Evolutionary conservation across 208 protist genomes (phyloP).

Genomic region (Phytomonas sp.): DNA sequence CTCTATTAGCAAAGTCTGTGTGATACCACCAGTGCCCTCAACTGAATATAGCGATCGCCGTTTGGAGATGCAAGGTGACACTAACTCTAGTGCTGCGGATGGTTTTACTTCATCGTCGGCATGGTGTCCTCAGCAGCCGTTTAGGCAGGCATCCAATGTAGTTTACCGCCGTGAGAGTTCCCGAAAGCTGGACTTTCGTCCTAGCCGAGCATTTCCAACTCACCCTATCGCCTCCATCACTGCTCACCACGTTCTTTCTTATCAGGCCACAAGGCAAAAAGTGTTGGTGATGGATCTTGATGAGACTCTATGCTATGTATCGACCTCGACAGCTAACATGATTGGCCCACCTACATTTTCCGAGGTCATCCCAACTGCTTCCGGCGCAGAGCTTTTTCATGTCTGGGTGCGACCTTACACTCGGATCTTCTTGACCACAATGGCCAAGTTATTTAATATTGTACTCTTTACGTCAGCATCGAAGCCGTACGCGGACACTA

Average conservation of each 20-base stretch:
- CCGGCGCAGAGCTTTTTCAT: constrained; percentile 77
- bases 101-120: background rate
- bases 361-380: constrained; percentile 76
- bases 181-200: constrained; percentile 45
- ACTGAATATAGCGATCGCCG: background rate
- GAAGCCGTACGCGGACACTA: constrained; percentile 83
- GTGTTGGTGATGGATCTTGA: constrained; percentile 87
- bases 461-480: constrained; percentile 86
- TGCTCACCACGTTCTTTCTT: constrained; percentile 75
- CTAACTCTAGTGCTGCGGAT: background rate
- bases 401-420: constrained; percentile 78
- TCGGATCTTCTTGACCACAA: constrained; percentile 56
- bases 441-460: constrained; percentile 73
- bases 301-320: constrained; percentile 83
- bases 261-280: constrained; percentile 81
- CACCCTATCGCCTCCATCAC: constrained; percentile 73
- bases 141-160: constrained; percentile 25
- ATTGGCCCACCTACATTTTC: constrained; percentile 67
- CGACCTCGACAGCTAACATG: constrained; percentile 59
- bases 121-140: background rate
- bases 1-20: constrained; percentile 7
- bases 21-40: background rate
- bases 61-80: background rate
- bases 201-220: constrained; percentile 21
- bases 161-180: constrained; percentile 72